Evolutionary conservation across 2,329 filamentous ascomycete species (phyloP), one percentile per base, ranked within the genome.

Genomic region (Mariannaea elegans): DNA sequence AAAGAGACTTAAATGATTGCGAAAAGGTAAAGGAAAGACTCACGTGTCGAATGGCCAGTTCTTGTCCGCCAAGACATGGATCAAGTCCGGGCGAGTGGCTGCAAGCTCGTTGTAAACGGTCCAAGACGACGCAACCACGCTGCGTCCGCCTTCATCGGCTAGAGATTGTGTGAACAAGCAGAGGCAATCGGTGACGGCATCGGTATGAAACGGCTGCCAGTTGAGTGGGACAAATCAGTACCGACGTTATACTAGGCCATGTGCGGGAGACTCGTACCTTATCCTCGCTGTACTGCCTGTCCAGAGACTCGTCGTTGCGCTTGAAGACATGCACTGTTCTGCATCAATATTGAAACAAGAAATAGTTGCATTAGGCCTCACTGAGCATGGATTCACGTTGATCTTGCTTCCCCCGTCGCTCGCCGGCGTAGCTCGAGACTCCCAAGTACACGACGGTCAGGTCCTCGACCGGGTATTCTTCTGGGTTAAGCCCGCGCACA

Each of bases 51-150:
- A 53, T 6, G 31, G 48, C 56, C 56, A 59, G 31, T 53, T 32
- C 8, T 45, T 80, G 52, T 79, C 74, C 0, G 80, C 73, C 23
- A 89, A 72, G 0, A 82, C 85, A 4, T 79, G 75, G 23, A 89
- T 81, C 4, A 88, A 71, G 64, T 88, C 86, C 0, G 86, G 85
- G 13, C 85, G 73, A 1, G 78, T 83, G 16, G 72, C 73, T 0
- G 85, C 85, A 2, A 89, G 75, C 65, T 87, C 82, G 62, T 89
- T 89, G 70, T 88, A 89, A 1, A 89, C 81, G 2, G 76, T 75
- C 79, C 81, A 84, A 9, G 78, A 81, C 59, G 82, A 84, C 0
- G 84, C 80, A 12, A 88, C 71, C 59, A 82, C 80, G 59, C 83
- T 86, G 44, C 81, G 74, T 1, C 87, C 86, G 0, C 86, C 86